Percentiles rank a stretch among this genome's conserved stretches.
phyloP scores from a whole-genome alignment of 164 flowering plant genomes.

The Chimonanthus praecox region DNA sequence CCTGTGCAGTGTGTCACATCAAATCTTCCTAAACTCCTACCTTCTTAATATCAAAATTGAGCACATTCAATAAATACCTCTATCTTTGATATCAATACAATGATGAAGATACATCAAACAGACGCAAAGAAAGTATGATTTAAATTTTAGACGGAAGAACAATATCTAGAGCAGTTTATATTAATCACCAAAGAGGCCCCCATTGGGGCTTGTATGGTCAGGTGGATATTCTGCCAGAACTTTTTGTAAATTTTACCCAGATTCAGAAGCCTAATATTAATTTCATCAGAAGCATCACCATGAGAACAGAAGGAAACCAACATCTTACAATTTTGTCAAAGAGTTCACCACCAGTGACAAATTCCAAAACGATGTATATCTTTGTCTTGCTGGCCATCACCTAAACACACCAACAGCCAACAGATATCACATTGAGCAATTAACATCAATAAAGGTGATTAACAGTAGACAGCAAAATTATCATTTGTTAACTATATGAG shows the following conservation, averaged over 20 bases:
- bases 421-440: not conserved
- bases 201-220: not conserved
- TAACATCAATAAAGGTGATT: not conserved
- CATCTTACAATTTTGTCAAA: conserved; percentile 7
- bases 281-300: not conserved
- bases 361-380: conserved; percentile 8
- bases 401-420: conserved; percentile 1
- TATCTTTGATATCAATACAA: no score
- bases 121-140: no score
- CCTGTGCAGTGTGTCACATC: no score
- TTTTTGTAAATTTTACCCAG: not conserved
- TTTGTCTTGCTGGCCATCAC: conserved; percentile 10
- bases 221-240: not conserved
- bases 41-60: no score
- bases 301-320: not conserved
- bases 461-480: not conserved
- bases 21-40: no score
- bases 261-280: not conserved
- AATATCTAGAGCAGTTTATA: not conserved
- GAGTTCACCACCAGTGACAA: conserved; percentile 7
- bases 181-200: not conserved
- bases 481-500: not conserved
- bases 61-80: no score
- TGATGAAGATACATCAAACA: no score
- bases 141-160: not conserved